Percentiles rank a stretch among this genome's conserved stretches.
phyloP scores from a whole-genome alignment of 2,329 filamentous ascomycete genomes.

The Paraphoma chrysanthemicola region DNA sequence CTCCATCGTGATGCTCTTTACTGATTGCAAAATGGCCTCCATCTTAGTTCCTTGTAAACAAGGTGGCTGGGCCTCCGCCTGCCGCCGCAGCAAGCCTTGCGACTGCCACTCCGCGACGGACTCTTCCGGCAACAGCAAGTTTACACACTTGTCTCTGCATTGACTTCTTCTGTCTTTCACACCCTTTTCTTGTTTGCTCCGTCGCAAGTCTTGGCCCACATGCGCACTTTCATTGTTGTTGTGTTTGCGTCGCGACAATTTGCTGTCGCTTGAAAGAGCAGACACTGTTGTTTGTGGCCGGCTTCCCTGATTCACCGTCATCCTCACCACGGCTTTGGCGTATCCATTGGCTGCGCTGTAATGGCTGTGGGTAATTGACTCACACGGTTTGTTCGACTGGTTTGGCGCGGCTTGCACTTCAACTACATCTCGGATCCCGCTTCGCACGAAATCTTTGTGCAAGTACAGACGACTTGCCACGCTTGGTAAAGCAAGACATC shows the following conservation, averaged over 20 bases:
- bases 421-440: no score
- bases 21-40: neutral
- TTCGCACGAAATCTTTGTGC: no score
- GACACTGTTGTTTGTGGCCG: neutral
- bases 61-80: neutral
- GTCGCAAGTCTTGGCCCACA: neutral
- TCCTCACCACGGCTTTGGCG: neutral
- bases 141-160: no score
- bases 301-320: conserved; percentile 1
- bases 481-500: neutral
- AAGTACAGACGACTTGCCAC: no score
- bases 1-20: neutral
- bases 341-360: neutral
- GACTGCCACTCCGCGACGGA: no score
- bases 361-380: neutral
- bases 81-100: neutral
- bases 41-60: neutral
- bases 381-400: neutral
- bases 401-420: neutral
- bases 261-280: neutral
- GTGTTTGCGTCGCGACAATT: neutral
- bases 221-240: neutral
- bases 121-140: no score
- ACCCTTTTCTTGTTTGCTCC: no score
- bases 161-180: no score